Base-by-base conservation (phyloP, 2,329 filamentous ascomycete species). In the Ascochyta pisi region DNA sequence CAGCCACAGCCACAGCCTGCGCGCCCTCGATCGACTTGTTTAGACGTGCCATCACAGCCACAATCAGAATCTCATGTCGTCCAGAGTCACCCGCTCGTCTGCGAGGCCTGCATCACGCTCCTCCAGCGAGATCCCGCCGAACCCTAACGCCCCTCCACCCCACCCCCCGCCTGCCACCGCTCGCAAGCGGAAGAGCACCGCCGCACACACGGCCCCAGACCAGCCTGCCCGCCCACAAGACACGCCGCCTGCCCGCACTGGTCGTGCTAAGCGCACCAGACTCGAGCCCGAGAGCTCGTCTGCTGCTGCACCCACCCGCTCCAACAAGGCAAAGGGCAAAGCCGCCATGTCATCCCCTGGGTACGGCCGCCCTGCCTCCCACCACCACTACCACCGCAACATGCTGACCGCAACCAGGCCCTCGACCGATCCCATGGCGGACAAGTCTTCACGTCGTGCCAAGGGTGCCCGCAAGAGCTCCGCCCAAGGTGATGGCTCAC, bases 11-110 rank as follows among this genome's bases (percentile, higher is more conserved):
- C 60, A 63, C 69, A 69, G 67, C 69, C 69, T 67, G 61, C 63
- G 61, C 68, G 57, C 59, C 12, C 29, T 57, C 61, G 61, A 63
- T 68, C 65, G 63, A 64, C 57, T 67, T 61, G 66, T 57, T 58
- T 19, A 19, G 19, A 19, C 19, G 19, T 19, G 60, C 64, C 55
- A 13, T 5, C 29, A 10, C 29, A 31, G 13, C 13, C 29, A 31
- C 58, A 66, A 34, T 64, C 67, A 73, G 67, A 76, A 82, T 89
- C 91, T 94, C 88, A 97, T 96, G 92, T 91, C 91, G 86, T 83
- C 88, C 86, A 97, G 93, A 91, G 88, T 95, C 73, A 97, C 94
- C 84, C 92, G 94, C 83, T 95, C 93, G 73, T 89, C 93, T 78
- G 90, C 93, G 82, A 92, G 92, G 83, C 88, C 91, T 86, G 91